A percentile compares a stretch with the other conserved stretches of the same genome.
Evolutionary conservation across 768 basidiomycete species (phyloP).

Genomic region (Glaciozyma martinii): DNA sequence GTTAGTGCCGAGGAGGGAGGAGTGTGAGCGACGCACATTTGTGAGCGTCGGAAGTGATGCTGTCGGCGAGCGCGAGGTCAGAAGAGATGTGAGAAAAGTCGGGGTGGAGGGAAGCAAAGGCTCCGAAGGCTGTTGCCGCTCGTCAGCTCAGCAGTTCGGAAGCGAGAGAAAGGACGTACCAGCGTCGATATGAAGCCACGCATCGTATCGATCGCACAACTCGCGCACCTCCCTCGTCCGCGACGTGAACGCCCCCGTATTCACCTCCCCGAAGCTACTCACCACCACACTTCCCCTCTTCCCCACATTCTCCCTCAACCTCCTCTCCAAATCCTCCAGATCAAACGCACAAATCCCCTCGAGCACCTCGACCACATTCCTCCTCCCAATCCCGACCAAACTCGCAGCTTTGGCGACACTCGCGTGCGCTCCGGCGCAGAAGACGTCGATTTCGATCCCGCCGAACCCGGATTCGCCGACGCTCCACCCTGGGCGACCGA

Average conservation of each 20-base stretch:
- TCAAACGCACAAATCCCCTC: slow-evolving; percentile 38
- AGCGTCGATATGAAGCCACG: slow-evolving; percentile 46
- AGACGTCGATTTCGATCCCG: slow-evolving; percentile 37
- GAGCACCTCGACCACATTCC: slow-evolving; percentile 39
- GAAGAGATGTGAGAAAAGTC: slow-evolving; percentile 35
- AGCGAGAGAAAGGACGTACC: slow-evolving; percentile 34
- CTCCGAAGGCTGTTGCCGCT: slow-evolving; percentile 41
- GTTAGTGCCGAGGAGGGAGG: neutral
- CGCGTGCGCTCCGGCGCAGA: slow-evolving; percentile 42
- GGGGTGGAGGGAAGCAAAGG: slow-evolving; percentile 42
- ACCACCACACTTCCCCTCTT: slow-evolving; percentile 33
- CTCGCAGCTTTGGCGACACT: slow-evolving; percentile 44
- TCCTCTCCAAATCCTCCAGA: slow-evolving; percentile 35
- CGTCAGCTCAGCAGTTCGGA: neutral
- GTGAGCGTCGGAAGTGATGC: slow-evolving; percentile 42
- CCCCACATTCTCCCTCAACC: slow-evolving; percentile 35
- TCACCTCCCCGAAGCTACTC: slow-evolving; percentile 44
- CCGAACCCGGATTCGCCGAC: slow-evolving; percentile 42
- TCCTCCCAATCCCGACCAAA: slow-evolving; percentile 42
- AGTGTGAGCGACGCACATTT: slow-evolving; percentile 11
- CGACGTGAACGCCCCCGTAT: slow-evolving; percentile 37
- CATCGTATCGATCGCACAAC: slow-evolving; percentile 40
- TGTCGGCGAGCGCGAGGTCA: slow-evolving; percentile 42
- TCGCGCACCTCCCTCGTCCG: slow-evolving; percentile 30
- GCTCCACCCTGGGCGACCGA: slow-evolving; percentile 34